phyloP scores from a whole-genome alignment of 2,329 filamentous ascomycete species.

The Berkeleyomyces basicola region DNA sequence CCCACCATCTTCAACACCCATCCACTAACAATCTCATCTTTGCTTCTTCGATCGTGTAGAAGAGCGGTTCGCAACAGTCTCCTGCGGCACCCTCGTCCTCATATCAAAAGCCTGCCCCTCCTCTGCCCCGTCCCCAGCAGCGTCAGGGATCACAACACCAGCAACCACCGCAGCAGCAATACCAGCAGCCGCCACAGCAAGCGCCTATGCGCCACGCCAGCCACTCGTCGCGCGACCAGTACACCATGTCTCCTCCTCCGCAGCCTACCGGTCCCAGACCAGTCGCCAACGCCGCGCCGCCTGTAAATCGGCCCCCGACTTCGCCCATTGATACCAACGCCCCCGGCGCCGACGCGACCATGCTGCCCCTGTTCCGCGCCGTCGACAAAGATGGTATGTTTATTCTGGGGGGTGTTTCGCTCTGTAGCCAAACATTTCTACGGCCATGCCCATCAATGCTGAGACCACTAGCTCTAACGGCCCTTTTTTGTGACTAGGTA shows the following conservation, averaged over 20 bases:
- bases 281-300: slow-evolving; percentile 31
- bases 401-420: not conserved
- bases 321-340: slow-evolving; percentile 36
- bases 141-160: slow-evolving; percentile 20
- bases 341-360: slow-evolving; percentile 45
- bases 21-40: not conserved
- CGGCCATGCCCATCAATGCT: not conserved
- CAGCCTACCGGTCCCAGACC: slow-evolving; percentile 27
- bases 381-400: slow-evolving; percentile 67
- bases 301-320: slow-evolving; percentile 46
- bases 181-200: slow-evolving; percentile 1
- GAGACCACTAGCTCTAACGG: not conserved
- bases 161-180: slow-evolving; percentile 11
- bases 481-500: slow-evolving; percentile 29
- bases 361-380: slow-evolving; percentile 74
- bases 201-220: slow-evolving; percentile 12
- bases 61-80: slow-evolving; percentile 15
- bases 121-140: slow-evolving; percentile 22
- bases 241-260: slow-evolving; percentile 35
- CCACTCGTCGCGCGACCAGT: slow-evolving; percentile 19
- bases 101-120: slow-evolving; percentile 20
- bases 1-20: not conserved
- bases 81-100: slow-evolving; percentile 7
- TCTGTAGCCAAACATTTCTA: not conserved
- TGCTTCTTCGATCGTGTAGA: slow-evolving; percentile 12